phyloP scores from a whole-genome alignment of 2,329 filamentous ascomycete genomes.

The Colletotrichum liriopes region DNA sequence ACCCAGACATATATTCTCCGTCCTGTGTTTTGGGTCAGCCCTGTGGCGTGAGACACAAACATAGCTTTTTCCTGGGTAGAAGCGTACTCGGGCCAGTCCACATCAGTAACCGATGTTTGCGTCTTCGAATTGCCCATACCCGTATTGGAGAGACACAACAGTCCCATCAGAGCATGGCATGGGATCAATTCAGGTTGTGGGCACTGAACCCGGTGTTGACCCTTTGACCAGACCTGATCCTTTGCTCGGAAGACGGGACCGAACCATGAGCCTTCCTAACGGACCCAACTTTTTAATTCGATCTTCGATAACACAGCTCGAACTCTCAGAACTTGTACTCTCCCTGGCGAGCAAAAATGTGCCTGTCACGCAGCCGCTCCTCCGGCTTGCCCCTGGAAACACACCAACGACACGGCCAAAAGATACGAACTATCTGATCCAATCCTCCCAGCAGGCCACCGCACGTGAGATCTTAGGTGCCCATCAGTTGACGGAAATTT shows the following conservation, averaged over 20 bases:
- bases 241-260: background rate
- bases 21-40: background rate
- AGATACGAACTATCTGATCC: too few relatives aligned
- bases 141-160: too few relatives aligned
- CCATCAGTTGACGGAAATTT: background rate
- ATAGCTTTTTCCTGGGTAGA: background rate
- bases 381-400: too few relatives aligned
- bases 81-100: background rate
- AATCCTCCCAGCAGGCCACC: background rate
- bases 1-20: too few relatives aligned
- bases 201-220: background rate
- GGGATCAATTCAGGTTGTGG: background rate
- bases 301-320: too few relatives aligned
- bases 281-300: background rate
- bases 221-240: background rate
- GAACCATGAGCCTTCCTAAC: background rate
- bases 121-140: background rate
- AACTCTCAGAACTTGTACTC: background rate
- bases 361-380: background rate
- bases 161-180: background rate
- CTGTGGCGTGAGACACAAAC: constrained; percentile 1
- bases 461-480: background rate
- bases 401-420: too few relatives aligned
- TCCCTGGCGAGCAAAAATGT: background rate
- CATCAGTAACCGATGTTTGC: background rate